Evolutionary conservation across 345 rosid genomes (phyloP), one percentile per base, ranked within the genome.

Genomic region (Balakata baccata): DNA sequence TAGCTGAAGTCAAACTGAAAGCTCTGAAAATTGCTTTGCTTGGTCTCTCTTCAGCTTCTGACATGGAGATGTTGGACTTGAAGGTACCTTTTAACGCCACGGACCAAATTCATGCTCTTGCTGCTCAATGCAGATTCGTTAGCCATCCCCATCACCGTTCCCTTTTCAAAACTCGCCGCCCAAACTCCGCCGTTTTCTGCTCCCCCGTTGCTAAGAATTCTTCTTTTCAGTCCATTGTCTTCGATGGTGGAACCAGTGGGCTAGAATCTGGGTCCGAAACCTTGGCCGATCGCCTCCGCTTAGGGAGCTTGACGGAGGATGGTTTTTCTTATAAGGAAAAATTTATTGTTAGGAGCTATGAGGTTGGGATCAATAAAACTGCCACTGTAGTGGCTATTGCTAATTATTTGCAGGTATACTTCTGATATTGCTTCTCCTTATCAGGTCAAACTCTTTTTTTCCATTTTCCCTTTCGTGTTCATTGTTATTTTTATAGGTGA

Each of bases 321-420:
- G 94, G 99, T 25, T 79, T 85, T 37, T 89, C 97, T 3, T 95
- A 92, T 74, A 92, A 87, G 83, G 99, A 95, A 80, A 92, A 80
- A 89, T 92, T 90, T 71, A 87, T 92, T 16, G 91, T 95, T 5
- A 85, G 99, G 82, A 82, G 89, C 77, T 95, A 89, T 47, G 99
- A 94, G 84, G 99, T 92, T 71, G 98, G 99, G 77, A 87, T 89
- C 71, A 95, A 95, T 85, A 95, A 89, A 86, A 95, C 97, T 52
- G 96, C 97, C 66, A 95, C 99, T 46, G 88, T 92, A 9, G 96
- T 90, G 79, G 90, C 98, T 74, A 87, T 92, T 81, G 98, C 97
- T 62, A 94, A 94, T 89, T 86, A 92, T 49, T 82, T 94, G 76
- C 98, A 94, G 98, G 97, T 89, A 51, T 29, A 10, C 0, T 46